Evolutionary conservation across 805 yeast species (phyloP).

Genomic region (Starmerella lactis-condensi): DNA sequence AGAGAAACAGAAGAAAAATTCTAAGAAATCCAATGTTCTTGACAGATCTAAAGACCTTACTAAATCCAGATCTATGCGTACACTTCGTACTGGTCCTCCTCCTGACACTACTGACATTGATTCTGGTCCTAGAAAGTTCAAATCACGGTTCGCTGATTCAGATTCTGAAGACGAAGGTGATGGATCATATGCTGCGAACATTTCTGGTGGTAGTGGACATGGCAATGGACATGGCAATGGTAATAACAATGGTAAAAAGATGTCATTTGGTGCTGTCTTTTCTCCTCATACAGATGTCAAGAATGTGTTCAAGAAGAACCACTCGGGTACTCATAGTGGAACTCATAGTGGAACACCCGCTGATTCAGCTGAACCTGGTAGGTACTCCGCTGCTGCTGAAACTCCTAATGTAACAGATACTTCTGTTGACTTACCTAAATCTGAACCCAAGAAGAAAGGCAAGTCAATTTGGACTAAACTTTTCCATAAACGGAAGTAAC

Average conservation of each 20-base stretch:
- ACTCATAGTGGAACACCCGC: neutral
- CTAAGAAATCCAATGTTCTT: neutral
- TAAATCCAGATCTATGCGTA: neutral
- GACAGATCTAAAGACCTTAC: neutral
- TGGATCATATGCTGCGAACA: neutral
- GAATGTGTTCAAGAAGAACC: conserved; percentile 14
- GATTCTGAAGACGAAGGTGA: conserved; percentile 20
- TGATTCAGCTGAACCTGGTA: too few species aligned
- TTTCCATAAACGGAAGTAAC: too few species aligned
- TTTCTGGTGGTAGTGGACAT: neutral
- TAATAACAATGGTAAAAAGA: conserved; percentile 2
- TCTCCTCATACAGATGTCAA: conserved; percentile 20
- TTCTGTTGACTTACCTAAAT: too few species aligned
- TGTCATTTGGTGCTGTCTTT: conserved; percentile 16
- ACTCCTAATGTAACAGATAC: too few species aligned
- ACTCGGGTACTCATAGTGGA: conserved; percentile 9
- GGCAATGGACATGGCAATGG: conserved; percentile 3
- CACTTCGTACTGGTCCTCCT: conserved; percentile 3
- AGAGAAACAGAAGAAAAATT: conserved; percentile 1
- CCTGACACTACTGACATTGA: neutral
- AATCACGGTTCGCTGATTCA: conserved; percentile 21
- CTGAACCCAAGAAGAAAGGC: too few species aligned
- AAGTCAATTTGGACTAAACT: too few species aligned
- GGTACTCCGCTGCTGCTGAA: too few species aligned
- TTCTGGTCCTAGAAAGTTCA: conserved; percentile 10